These are phyloP conservation scores for Mycena pura DNA, from an alignment of 768 basidiomycete genomes.

Conservation along the genomic window DNA sequence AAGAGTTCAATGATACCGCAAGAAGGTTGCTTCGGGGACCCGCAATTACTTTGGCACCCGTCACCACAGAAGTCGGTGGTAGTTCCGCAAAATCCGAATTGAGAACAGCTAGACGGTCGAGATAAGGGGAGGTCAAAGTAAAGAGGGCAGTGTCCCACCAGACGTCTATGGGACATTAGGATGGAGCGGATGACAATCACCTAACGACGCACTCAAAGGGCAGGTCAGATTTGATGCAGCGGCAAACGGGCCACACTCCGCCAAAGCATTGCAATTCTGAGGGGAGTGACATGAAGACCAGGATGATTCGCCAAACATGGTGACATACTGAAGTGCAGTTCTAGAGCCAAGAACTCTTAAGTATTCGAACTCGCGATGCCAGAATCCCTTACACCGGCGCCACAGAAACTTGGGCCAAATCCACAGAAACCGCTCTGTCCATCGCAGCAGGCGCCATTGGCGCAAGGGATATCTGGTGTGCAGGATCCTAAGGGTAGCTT, in stretches of 20 bases:
- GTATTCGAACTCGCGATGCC: too few relatives aligned
- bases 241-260: conserved; percentile 3
- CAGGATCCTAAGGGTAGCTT: conserved; percentile 13
- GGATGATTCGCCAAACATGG: too few relatives aligned
- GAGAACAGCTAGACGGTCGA: neutral
- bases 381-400: neutral
- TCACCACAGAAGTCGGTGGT: conserved; percentile 9
- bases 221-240: neutral
- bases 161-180: neutral
- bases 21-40: neutral
- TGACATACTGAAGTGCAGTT: too few relatives aligned
- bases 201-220: too few relatives aligned
- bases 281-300: too few relatives aligned
- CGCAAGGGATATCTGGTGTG: conserved; percentile 11
- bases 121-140: too few relatives aligned
- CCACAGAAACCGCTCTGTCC: conserved; percentile 2
- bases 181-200: neutral
- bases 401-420: neutral
- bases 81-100: conserved; percentile 18
- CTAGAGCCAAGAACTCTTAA: too few relatives aligned
- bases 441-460: conserved; percentile 16
- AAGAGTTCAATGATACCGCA: too few relatives aligned
- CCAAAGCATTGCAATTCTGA: conserved; percentile 10
- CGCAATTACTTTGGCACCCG: neutral
- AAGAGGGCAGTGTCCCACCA: neutral